Evolutionary conservation across 2,329 filamentous ascomycete species (phyloP), one percentile per base, ranked within the genome.

Genomic region (Escovopsis sp.): DNA sequence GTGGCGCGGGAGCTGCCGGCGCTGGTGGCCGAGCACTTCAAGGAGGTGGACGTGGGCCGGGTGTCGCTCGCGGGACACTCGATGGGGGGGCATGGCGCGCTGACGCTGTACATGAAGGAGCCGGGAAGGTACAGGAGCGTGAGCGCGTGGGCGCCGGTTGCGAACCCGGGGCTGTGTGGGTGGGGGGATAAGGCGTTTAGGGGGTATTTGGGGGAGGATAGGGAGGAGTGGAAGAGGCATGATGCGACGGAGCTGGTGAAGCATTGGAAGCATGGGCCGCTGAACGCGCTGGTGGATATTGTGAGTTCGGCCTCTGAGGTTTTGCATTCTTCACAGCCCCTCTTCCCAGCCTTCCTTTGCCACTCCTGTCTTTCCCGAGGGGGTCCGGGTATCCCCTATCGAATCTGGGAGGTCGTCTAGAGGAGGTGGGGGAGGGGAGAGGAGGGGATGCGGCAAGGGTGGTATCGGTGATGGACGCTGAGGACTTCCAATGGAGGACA

Each of bases 151-250:
- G 83, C 90, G 33, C 88, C 88, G 15, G 92, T 96, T 49, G 60
- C 76, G 34, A 96, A 96, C 63, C 90, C 88, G 1, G 67, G 68
- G 41, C 74, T 78, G 46, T 92, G 83, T 50, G 83, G 83, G 1
- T 98, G 90, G 90, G 90, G 90, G 21, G 70, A 93, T 57, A 98
- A 98, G 70, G 90, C 90, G 0, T 96, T 98, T 55, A 61, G 61
- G 19, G 88, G 90, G 5, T 98, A 98, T 63, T 72, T 98, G 31
- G 88, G 90, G 14, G 21, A 70, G 13, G 70, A 86, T 42, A 68
- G 72, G 50, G 70, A 75, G 41, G 76, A 71, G 57, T 96, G 90
- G 85, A 80, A 79, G 57, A 73, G 77, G 58, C 83, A 94, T 55
- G 90, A 98, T 55, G 85, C 90, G 5, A 92, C 87, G 0, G 87